Conservation (phyloP, 768 basidiomycete species). For the Tulasnella sp. region DNA sequence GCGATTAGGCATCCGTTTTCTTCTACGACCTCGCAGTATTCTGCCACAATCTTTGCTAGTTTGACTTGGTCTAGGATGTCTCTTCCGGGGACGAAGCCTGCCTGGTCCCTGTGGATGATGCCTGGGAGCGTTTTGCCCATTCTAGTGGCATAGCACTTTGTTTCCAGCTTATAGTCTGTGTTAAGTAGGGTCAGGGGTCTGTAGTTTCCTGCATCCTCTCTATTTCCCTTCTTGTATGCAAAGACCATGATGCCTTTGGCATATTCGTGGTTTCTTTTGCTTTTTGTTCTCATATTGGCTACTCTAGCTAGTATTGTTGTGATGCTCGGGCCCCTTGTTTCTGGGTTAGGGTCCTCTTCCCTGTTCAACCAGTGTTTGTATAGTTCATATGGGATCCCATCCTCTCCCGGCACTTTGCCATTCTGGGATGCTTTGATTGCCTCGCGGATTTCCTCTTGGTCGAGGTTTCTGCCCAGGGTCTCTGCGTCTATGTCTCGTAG, state of each 20-base stretch:
- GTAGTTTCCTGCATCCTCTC: constrained; percentile 5
- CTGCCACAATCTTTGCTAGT: constrained; percentile 13
- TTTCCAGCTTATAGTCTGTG: constrained; percentile 20
- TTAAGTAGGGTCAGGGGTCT: constrained; percentile 20
- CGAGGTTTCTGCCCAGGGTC: background rate
- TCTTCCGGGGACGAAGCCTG: constrained; percentile 16
- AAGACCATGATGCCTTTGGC: constrained; percentile 3
- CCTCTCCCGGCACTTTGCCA: constrained; percentile 17
- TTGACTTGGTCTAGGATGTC: constrained; percentile 21
- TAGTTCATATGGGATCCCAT: constrained; percentile 13
- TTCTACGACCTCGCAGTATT: constrained; percentile 15
- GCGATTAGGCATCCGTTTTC: background rate
- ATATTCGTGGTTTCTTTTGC: background rate
- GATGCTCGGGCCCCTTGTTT: background rate
- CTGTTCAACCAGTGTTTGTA: background rate
- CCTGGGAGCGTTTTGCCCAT: background rate
- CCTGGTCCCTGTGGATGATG: constrained; percentile 8
- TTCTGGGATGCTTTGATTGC: background rate
- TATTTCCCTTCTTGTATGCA: constrained; percentile 22
- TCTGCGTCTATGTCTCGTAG: background rate
- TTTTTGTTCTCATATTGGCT: background rate
- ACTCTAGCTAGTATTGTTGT: background rate
- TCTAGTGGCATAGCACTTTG: constrained; percentile 2
- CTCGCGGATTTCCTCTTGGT: background rate
- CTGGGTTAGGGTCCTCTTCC: background rate